Evolutionary conservation across 2,329 filamentous ascomycete genomes (phyloP), one percentile per base, ranked within the genome.

Genomic region (Coccinonectria pachysandricola): DNA sequence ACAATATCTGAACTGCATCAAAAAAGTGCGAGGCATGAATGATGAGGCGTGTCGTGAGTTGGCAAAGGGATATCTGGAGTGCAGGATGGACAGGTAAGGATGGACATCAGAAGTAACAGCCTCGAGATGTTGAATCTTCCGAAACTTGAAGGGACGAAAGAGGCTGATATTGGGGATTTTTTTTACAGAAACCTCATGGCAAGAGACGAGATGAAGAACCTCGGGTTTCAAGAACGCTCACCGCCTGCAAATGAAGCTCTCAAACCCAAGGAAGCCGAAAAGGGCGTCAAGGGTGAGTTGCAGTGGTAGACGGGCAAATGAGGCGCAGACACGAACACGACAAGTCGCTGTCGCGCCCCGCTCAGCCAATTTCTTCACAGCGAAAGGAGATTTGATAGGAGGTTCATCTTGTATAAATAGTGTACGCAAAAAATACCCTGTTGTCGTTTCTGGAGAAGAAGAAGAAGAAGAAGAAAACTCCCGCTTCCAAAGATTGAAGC

Each of bases 161-260:
- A n/a, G n/a, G n/a, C n/a, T 15, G 11, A 19, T 10, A 19, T 15
- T 21, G 15, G 23, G 13, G 14, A 18, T 21, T 26, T 14, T 23
- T 17, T 8, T 30, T 26, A 30, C 28, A 86, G 86, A 42, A 95
- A 96, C 50, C 63, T 98, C 16, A 98, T 98, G 91, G 87, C 87
- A 6, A 84, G 73, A 42, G 91, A 98, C 49, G 83, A 93, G 33
- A 91, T 96, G 57, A 85, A 82, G 56, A 98, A 98, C 49, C 63
- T 98, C 20, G 91, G 91, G 0, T 91, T 93, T 43, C 44, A 64
- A 23, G 47, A 52, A 23, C 34, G 41, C 29, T 30, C 37, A 33
- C 36, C 40, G 12, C 30, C 35, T 27, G n/a, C n/a, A n/a, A n/a
- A n/a, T n/a, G n/a, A n/a, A n/a, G n/a, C n/a, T n/a, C n/a, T n/a